Evolutionary conservation across 345 rosid genomes (phyloP).

Genomic region (Citrus sp.): DNA sequence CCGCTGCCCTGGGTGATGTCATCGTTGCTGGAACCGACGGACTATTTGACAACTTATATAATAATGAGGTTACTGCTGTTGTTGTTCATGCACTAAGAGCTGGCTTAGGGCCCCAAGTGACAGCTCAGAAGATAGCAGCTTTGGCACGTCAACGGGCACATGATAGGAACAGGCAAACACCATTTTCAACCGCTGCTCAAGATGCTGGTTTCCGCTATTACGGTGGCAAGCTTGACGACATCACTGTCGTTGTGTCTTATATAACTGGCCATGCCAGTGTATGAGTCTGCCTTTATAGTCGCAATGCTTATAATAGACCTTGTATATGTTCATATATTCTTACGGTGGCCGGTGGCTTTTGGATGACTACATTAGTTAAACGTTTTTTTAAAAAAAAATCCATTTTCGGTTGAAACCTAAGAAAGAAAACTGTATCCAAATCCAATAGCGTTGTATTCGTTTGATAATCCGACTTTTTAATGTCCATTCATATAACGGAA

Average conservation of each 20-base stretch:
- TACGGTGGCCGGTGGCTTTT: background rate
- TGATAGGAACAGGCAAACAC: slow-evolving; percentile 72
- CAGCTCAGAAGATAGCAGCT: slow-evolving; percentile 83
- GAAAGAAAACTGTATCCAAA: background rate
- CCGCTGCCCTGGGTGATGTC: slow-evolving; percentile 75
- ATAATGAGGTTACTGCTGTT: slow-evolving; percentile 71
- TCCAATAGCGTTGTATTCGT: no score
- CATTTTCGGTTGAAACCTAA: background rate
- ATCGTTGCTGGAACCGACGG: slow-evolving; percentile 94
- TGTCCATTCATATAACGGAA: background rate
- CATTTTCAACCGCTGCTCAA: slow-evolving; percentile 86
- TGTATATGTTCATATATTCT: background rate
- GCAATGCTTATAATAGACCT: background rate
- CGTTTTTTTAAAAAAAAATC: no score
- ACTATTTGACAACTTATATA: slow-evolving; percentile 85
- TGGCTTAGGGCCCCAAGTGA: slow-evolving; percentile 63
- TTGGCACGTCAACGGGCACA: slow-evolving; percentile 79
- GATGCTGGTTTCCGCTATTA: slow-evolving; percentile 85
- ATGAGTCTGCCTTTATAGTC: background rate
- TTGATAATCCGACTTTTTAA: background rate
- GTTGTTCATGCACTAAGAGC: slow-evolving; percentile 75
- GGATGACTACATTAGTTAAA: background rate
- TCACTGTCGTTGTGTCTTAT: slow-evolving; percentile 86
- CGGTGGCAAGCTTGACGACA: slow-evolving; percentile 98
- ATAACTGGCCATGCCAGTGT: slow-evolving; percentile 28